Evolutionary conservation across 2,329 filamentous ascomycete genomes (phyloP), one percentile per base, ranked within the genome.

Genomic region (Rhytidhysteron rufulum): DNA sequence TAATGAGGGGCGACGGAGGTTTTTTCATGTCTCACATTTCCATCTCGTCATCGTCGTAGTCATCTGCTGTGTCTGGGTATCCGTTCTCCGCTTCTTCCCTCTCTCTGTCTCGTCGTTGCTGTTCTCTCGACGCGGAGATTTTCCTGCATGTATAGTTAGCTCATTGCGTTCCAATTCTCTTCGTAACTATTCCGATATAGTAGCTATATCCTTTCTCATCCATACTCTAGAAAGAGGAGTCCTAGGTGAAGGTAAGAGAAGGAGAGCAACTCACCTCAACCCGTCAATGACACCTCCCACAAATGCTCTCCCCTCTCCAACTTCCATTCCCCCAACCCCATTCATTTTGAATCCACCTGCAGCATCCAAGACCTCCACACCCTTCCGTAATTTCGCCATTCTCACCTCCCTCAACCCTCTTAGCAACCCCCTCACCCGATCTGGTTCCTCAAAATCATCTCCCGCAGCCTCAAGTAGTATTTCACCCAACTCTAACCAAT

Each of bases 401-500:
- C 93, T 75, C 37, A 93, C 87, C 68, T 97, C 91, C 39, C 90
- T 77, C 49, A 97, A 64, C 58, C 95, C 90, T 39, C 90, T 74
- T 45, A 96, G 63, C 43, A 95, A 62, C 19, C 85, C 78, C 5
- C 90, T 74, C 6, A 94, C 83, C 50, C 83, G 80, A 50, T 89
- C 83, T 2, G 86, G 76, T 19, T 85, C 73, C 25, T 79, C 77
- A 36, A 97, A 78, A 62, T 96, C 90, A 63, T 96, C 90, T 19
- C 80, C 77, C 4, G 90, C 90, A 40, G 88, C 85, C 34, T 90
- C 85, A 2, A 98, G 78, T 33, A 98, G 72, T 61, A 94, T 82
- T 66, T 95, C 89, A 15, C 86, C 84, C 7, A 97, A 70, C 67
- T 97, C 93, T 31, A 95, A 78, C 90, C 91, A 98, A 70, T 97